Conservation (phyloP, 768 basidiomycete genomes). For the Crepidotus variabilis region DNA sequence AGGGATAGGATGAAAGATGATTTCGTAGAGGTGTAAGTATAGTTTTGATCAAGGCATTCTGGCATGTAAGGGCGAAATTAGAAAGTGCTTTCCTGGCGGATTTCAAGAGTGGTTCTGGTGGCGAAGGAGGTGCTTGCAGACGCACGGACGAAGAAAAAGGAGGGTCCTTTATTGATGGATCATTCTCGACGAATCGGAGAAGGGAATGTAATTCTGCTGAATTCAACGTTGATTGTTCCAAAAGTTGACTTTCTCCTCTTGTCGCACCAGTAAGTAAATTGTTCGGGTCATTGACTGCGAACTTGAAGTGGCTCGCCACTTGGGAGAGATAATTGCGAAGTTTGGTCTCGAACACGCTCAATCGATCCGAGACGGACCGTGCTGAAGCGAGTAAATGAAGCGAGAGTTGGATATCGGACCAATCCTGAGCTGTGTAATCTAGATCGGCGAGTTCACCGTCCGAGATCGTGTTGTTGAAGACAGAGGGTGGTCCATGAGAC, state of each 20-base stretch:
- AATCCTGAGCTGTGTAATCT: conserved; percentile 88
- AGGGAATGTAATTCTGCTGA: conserved; percentile 69
- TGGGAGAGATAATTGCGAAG: conserved; percentile 57
- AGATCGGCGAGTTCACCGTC: conserved; percentile 70
- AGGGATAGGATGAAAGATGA: conserved; percentile 69
- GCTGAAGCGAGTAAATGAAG: conserved; percentile 84
- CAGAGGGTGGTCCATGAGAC: conserved; percentile 24
- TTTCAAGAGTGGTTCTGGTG: conserved; percentile 43
- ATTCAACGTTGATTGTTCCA: conserved; percentile 84
- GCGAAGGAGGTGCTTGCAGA: conserved; percentile 19
- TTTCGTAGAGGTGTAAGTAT: conserved; percentile 80
- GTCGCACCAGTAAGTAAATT: conserved; percentile 55
- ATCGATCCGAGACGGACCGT: conserved; percentile 64
- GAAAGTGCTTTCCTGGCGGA: conserved; percentile 53
- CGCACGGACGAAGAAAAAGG: conserved; percentile 29
- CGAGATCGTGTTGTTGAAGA: conserved; percentile 25
- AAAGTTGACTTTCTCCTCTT: conserved; percentile 66
- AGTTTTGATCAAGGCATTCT: conserved; percentile 73
- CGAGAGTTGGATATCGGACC: conserved; percentile 79
- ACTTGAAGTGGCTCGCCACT: conserved; percentile 55
- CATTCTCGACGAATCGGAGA: conserved; percentile 48
- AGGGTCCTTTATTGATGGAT: conserved; percentile 22
- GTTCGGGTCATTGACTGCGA: conserved; percentile 49
- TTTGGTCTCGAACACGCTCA: conserved; percentile 66
- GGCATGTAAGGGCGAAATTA: conserved; percentile 67